Conservation (phyloP, 306 rosid genomes). For the Dryas octopetala region DNA sequence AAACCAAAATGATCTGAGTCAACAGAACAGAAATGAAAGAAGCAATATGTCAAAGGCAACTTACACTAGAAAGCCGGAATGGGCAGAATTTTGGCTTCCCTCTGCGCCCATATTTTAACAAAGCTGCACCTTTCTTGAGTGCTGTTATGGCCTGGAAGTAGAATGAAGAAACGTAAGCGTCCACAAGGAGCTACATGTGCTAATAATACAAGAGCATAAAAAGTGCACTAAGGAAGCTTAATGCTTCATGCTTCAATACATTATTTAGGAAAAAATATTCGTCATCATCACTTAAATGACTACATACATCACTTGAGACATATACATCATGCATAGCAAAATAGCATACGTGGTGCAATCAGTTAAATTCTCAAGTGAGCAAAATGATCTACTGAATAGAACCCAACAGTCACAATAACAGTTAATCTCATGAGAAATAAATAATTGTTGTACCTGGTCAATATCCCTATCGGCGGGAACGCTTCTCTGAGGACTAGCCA, state of each 20-base stretch:
- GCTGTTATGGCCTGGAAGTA: slow-evolving; percentile 68
- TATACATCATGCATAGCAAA: neutral
- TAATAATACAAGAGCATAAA: neutral
- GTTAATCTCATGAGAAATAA: neutral
- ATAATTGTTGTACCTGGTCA: slow-evolving; percentile 50
- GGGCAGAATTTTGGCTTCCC: slow-evolving; percentile 99
- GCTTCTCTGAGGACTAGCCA: slow-evolving; percentile 80
- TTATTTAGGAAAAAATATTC: neutral
- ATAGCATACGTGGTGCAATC: neutral
- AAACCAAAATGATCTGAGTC: slow-evolving; percentile 24
- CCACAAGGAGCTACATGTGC: neutral
- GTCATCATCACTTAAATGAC: neutral
- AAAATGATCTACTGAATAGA: neutral
- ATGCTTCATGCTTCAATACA: neutral
- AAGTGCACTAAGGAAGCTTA: neutral
- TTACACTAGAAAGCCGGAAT: slow-evolving; percentile 87
- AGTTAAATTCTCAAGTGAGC: neutral
- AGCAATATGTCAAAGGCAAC: slow-evolving; percentile 28
- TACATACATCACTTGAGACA: neutral
- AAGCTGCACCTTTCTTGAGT: slow-evolving; percentile 91
- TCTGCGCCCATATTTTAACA: slow-evolving; percentile 87
- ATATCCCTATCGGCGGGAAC: slow-evolving; percentile 67
- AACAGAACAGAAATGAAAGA: slow-evolving; percentile 23
- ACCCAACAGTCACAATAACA: neutral
- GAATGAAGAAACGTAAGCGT: slow-evolving; percentile 17